These are phyloP conservation scores for Phytophthora brassicae DNA, from an alignment of 352 stramenopile genomes.

Conservation along the genomic window DNA sequence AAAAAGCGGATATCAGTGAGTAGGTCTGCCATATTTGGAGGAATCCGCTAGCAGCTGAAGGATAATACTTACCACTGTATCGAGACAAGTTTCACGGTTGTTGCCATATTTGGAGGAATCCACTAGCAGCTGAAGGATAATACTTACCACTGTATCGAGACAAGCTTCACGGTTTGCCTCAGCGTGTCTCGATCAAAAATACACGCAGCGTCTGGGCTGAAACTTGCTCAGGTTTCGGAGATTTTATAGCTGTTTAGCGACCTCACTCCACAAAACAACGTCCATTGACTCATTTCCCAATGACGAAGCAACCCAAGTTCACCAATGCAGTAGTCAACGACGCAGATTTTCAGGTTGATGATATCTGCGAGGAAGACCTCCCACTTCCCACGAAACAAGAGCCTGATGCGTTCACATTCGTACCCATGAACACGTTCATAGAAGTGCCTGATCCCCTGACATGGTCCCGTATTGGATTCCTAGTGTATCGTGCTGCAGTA, in stretches of 20 bases:
- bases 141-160: neutral
- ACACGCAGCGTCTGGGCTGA: neutral
- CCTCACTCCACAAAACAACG: neutral
- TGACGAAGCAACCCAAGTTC: neutral
- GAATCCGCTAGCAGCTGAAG: too few relatives aligned
- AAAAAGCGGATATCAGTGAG: too few relatives aligned
- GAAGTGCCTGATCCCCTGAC: conserved; percentile 14
- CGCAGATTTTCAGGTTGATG: neutral
- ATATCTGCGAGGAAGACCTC: neutral
- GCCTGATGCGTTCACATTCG: neutral
- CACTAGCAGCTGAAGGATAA: neutral
- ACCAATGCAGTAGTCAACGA: too few relatives aligned
- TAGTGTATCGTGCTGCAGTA: conserved; percentile 20
- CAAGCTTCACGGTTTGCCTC: neutral
- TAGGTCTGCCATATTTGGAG: too few relatives aligned
- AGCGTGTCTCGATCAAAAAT: neutral
- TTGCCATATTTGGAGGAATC: neutral
- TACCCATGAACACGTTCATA: neutral
- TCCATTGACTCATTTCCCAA: neutral
- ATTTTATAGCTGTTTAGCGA: neutral
- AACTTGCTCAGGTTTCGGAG: neutral
- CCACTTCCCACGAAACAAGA: neutral
- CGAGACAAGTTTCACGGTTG: too few relatives aligned
- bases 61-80: too few relatives aligned
- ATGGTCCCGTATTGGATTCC: conserved; percentile 10